phyloP scores from a whole-genome alignment of 805 yeast genomes.

The Myxozyma geophila region DNA sequence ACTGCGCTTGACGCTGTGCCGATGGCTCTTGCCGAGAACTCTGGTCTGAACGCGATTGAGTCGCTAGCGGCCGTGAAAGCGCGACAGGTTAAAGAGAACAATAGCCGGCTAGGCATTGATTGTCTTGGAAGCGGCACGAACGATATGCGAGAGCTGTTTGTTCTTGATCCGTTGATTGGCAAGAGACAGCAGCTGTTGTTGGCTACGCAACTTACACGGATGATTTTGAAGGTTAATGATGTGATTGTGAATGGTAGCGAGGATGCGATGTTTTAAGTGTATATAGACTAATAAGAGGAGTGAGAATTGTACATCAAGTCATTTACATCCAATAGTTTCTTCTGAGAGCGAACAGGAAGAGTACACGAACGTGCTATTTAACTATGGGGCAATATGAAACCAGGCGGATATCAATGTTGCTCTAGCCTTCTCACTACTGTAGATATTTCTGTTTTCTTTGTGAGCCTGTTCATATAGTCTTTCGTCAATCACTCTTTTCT shows the following conservation, averaged over 20 bases:
- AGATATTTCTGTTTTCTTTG: too few relatives aligned
- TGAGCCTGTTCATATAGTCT: too few relatives aligned
- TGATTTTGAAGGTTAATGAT: conserved; percentile 96
- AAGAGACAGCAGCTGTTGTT: conserved; percentile 92
- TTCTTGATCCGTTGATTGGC: conserved; percentile 95
- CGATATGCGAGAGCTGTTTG: conserved; percentile 93
- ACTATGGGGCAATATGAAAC: too few relatives aligned
- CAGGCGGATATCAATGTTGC: not conserved
- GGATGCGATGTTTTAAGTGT: conserved; percentile 46
- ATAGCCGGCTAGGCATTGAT: conserved; percentile 84
- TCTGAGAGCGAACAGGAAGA: too few relatives aligned
- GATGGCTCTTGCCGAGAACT: conserved; percentile 93
- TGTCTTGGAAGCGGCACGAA: conserved; percentile 86
- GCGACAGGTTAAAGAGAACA: conserved; percentile 74
- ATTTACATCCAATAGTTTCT: too few relatives aligned
- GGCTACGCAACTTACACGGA: conserved; percentile 96
- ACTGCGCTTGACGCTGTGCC: conserved; percentile 90
- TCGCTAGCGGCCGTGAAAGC: conserved; percentile 82
- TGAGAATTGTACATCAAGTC: too few relatives aligned
- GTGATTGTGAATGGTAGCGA: conserved; percentile 90
- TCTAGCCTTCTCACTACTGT: not conserved
- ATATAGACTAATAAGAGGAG: not conserved
- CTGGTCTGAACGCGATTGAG: conserved; percentile 93
- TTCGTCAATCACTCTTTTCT: too few relatives aligned
- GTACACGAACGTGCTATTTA: too few relatives aligned